Evolutionary conservation across 2,329 filamentous ascomycete species (phyloP).

Genomic region (Nemania sp.): DNA sequence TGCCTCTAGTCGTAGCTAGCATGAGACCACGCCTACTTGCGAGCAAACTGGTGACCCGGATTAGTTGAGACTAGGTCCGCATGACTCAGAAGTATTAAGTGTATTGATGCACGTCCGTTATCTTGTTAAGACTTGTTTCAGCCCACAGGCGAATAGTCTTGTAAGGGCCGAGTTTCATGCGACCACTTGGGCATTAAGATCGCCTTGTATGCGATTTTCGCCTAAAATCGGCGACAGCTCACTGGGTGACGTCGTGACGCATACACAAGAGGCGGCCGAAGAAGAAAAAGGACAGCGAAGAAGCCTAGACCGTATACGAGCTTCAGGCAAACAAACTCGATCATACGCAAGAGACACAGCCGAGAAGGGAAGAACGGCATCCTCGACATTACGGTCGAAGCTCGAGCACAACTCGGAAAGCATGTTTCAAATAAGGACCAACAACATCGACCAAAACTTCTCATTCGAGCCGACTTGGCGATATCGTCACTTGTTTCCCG

Average conservation of each 20-base stretch:
- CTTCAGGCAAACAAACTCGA: background rate
- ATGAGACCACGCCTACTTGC: background rate
- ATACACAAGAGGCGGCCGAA: slow-evolving; percentile 18
- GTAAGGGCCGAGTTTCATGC: slow-evolving; percentile 48
- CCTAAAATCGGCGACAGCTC: slow-evolving; percentile 36
- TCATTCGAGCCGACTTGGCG: slow-evolving; percentile 13
- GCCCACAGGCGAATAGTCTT: slow-evolving; percentile 44
- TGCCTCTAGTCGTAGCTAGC: background rate
- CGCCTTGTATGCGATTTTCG: slow-evolving; percentile 31
- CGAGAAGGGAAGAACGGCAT: background rate
- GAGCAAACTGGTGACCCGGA: background rate
- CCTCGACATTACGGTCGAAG: background rate
- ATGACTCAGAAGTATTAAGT: slow-evolving; percentile 41
- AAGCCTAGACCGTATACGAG: slow-evolving; percentile 7
- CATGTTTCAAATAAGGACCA: slow-evolving; percentile 12
- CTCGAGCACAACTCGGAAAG: slow-evolving; percentile 2
- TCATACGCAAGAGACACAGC: background rate
- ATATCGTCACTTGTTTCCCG: slow-evolving; percentile 11
- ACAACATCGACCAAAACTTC: slow-evolving; percentile 15
- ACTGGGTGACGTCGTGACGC: slow-evolving; percentile 36
- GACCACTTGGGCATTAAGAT: slow-evolving; percentile 40
- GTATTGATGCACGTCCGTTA: slow-evolving; percentile 36
- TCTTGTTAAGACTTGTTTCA: slow-evolving; percentile 48
- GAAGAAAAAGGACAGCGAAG: background rate
- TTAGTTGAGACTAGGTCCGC: slow-evolving; percentile 9